Evolutionary conservation across 179 eudicot species (phyloP), one percentile per base, ranked within the genome.

Genomic region (Monotropa hypopitys): DNA sequence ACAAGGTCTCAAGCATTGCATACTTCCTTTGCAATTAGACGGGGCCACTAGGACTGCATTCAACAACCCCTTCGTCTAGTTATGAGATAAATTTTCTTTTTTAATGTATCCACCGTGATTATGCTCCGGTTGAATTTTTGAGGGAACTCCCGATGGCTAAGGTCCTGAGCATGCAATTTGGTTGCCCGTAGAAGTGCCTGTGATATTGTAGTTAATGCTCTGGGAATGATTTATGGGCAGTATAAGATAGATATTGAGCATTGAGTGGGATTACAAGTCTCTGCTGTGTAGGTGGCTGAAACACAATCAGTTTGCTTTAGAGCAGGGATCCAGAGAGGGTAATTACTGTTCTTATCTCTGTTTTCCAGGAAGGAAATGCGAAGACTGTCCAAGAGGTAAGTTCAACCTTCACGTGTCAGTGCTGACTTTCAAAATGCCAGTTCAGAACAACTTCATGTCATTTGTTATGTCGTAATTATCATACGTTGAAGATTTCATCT

Each of bases 331-430:
- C 33, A 20, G 26, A 73, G 45, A 73, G 40, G 46, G 62, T 32
- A 46, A 72, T 50, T 30, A 40, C 9, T 51, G 43, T 73, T 49
- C 30, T 51, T 45, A 20, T 51, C 62, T 72, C 26, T 51, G 45
- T 32, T 32, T 73, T 47, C 30, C 18, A 3, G 26, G 45, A 26
- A 51, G 63, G 54, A 56, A 12, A 51, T 30, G 5, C 30, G 59
- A 53, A n/a, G 76, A 51, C 76, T 72, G 45, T 72, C 15, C 47
- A 33, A 53, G 65, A 73, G 63, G 76, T 73, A 51, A 73, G 32
- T 35, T 73, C 63, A 35, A 53, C 28, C 76, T 73, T 11, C 54
- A 23, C 0, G 2, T 28, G 9, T 50, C 75, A 11, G 47, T 15
- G 15, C 12, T 26, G 38, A 46, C 56, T 47, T 12, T 45, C 53